Evolutionary conservation across 2,329 filamentous ascomycete genomes (phyloP), one percentile per base, ranked within the genome.

Genomic region (Balansia obtecta): DNA sequence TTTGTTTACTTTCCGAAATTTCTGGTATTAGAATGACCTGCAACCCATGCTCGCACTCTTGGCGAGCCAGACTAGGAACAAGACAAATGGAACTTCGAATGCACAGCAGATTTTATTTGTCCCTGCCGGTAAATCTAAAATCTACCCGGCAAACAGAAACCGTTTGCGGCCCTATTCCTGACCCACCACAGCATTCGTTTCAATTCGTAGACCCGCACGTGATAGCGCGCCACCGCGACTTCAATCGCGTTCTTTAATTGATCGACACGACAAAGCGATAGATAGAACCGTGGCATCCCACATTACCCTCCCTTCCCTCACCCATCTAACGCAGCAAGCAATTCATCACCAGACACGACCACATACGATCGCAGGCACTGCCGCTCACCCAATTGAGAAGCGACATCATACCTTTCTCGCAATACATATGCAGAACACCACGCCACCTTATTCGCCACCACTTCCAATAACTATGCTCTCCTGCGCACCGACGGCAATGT

Each of bases 401-500:
- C 13, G 5, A 37, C 10, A 4, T 37, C 10, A 15, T 37, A 4
- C 5, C 12, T 11, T 12, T 15, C 33, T 13, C n/a, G 15, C 22
- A 30, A 22, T 43, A 15, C 49, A 48, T 45, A 53, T 53, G 52
- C 30, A 20, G 9, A 39, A 43, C 34, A 38, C 5, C 33, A 18
- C 30, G 4, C 42, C 34, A 16, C 15, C 18, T 16, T 45, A 22
- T 12, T 41, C 44, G 32, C 46, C 30, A 49, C 37, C 60, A 53
- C 50, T 7, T 27, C 27, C 48, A 45, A 41, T 52, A 50, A 64
- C 57, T 33, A 72, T 72, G 70, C 63, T 71, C 56, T 68, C 69
- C n/a, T 62, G 71, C 52, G 61, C 68, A 9, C 60, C 67, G 37
- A 58, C 68, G n/a, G 69, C 73, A 16, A 65, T 69, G 46, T 71